A percentile compares a stretch with the other conserved stretches of the same genome.
These are phyloP conservation scores for Alopecurus myosuroides DNA, from an alignment of 176 grass and related monocot species.

Conservation along the genomic window DNA sequence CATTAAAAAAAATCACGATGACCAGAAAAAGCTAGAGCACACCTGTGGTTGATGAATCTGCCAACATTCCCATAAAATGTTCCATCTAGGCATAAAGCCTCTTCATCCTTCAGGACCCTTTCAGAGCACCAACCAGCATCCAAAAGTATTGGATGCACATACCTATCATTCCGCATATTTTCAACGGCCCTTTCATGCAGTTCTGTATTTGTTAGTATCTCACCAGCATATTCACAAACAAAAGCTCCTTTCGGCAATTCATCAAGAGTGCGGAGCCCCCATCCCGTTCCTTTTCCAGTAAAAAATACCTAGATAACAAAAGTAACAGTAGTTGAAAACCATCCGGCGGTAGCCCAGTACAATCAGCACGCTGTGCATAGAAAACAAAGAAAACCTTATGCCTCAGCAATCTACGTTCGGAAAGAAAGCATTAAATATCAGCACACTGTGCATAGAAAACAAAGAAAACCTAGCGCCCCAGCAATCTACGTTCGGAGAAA, in stretches of 20 bases:
- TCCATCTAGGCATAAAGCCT: conserved; percentile 59
- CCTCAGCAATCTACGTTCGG: not conserved
- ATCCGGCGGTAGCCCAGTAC: too few species aligned
- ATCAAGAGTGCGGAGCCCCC: conserved; percentile 56
- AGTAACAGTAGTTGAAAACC: not conserved
- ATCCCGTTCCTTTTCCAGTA: conserved; percentile 46
- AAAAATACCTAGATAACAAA: conserved; percentile 50
- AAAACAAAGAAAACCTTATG: not conserved
- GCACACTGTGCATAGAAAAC: not conserved
- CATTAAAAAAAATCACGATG: not conserved
- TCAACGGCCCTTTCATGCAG: conserved; percentile 39
- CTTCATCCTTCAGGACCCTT: conserved; percentile 35
- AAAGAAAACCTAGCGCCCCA: not conserved
- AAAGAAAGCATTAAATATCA: not conserved
- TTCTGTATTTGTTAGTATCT: conserved; percentile 57
- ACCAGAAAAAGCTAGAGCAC: not conserved
- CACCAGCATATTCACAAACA: conserved; percentile 72
- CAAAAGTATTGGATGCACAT: conserved; percentile 44
- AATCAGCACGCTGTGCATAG: not conserved
- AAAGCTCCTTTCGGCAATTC: conserved; percentile 64
- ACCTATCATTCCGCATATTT: conserved; percentile 32
- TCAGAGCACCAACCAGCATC: conserved; percentile 64
- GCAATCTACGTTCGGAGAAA: not conserved
- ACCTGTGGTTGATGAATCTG: conserved; percentile 71
- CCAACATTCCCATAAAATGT: conserved; percentile 73